Conservation (phyloP, 1,284 basidiomycete species). For the Mycosarcoma mackinlayi region DNA sequence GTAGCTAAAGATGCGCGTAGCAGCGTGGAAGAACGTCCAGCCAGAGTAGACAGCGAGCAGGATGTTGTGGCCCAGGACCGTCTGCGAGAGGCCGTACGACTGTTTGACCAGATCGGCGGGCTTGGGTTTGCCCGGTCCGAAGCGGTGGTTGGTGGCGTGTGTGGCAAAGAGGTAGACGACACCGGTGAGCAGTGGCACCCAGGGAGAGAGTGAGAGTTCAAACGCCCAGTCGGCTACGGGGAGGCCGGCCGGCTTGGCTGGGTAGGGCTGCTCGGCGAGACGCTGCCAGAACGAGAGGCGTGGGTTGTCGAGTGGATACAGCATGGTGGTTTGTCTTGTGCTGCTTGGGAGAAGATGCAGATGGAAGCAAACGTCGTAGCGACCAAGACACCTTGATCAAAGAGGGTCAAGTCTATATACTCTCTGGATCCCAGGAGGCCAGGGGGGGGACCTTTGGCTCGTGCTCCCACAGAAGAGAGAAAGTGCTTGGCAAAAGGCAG, state of each 20-base stretch:
- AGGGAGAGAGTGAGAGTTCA: conserved; percentile 48
- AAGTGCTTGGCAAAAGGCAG: conserved; percentile 2
- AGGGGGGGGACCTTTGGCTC: background rate
- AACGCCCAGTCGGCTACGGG: conserved; percentile 44
- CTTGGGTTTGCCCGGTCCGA: conserved; percentile 47
- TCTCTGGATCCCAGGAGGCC: background rate
- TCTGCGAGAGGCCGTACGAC: conserved; percentile 37
- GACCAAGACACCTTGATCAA: too few relatives aligned
- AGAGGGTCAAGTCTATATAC: conserved; percentile 4
- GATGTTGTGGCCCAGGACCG: conserved; percentile 66
- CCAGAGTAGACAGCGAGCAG: conserved; percentile 62
- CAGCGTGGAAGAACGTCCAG: conserved; percentile 58
- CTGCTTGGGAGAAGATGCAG: background rate
- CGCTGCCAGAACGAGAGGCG: conserved; percentile 33
- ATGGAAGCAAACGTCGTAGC: background rate
- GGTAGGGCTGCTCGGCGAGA: conserved; percentile 44
- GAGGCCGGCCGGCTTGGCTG: conserved; percentile 49
- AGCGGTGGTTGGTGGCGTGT: conserved; percentile 43
- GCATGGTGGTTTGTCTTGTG: conserved; percentile 11
- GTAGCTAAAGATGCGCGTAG: conserved; percentile 38
- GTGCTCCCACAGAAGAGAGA: background rate
- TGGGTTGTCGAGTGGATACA: conserved; percentile 47
- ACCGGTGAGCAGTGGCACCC: conserved; percentile 32
- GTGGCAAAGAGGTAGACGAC: conserved; percentile 53
- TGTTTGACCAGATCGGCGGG: conserved; percentile 53